phyloP scores from a whole-genome alignment of 306 rosid genomes.

The Rosa lucieae region DNA sequence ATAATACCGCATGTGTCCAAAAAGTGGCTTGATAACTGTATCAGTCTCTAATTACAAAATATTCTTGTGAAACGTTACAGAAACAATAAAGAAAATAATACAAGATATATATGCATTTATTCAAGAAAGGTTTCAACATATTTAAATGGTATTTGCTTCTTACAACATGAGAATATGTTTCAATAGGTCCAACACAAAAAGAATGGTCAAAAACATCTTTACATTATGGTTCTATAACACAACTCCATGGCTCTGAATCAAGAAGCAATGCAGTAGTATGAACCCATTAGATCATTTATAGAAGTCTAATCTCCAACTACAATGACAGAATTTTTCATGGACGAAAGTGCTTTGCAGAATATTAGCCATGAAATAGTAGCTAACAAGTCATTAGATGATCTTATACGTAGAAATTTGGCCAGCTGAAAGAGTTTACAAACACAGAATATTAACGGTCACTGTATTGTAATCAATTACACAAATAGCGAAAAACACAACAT shows the following conservation, averaged over 20 bases:
- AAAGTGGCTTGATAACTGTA: not conserved
- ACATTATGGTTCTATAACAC: not conserved
- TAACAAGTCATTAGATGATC: not conserved
- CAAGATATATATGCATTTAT: not conserved
- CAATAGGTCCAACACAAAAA: not conserved
- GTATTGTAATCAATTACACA: too few species aligned
- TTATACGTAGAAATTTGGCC: too few species aligned
- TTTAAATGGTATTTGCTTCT: not conserved
- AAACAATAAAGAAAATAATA: not conserved
- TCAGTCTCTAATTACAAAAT: constrained; percentile 1
- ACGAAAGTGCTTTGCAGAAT: not conserved
- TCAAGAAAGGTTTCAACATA: not conserved
- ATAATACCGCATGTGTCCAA: not conserved
- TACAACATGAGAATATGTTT: not conserved
- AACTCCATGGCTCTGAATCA: not conserved
- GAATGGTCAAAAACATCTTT: not conserved
- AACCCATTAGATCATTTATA: not conserved
- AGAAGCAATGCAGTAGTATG: not conserved
- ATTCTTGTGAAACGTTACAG: not conserved
- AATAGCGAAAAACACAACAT: too few species aligned
- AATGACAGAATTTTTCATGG: not conserved
- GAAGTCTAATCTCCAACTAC: not conserved
- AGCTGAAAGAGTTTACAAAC: too few species aligned
- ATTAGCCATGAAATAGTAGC: not conserved
- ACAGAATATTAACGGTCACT: too few species aligned